Conservation (phyloP, 768 basidiomycete genomes). For the Mycena vitilis region DNA sequence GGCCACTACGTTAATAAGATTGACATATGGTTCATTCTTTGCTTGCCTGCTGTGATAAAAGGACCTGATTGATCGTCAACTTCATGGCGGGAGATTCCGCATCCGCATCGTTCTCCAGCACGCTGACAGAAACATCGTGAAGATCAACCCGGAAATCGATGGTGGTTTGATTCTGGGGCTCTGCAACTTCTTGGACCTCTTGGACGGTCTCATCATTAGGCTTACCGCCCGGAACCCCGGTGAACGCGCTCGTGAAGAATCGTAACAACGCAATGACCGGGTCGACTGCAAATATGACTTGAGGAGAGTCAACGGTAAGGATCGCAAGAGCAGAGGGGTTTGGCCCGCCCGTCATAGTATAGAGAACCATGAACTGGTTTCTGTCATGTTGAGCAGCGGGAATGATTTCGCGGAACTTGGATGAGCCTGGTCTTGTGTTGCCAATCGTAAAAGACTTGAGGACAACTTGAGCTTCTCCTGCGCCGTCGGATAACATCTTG, state of each 20-base stretch:
- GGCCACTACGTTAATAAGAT: constrained; percentile 7
- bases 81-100: constrained; percentile 87
- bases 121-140: constrained; percentile 87
- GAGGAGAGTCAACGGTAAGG: constrained; percentile 91
- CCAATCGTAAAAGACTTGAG: constrained; percentile 93
- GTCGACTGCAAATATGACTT: constrained; percentile 91
- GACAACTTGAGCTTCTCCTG: constrained; percentile 88
- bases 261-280: constrained; percentile 90
- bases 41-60: constrained; percentile 91
- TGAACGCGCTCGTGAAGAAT: constrained; percentile 78
- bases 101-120: constrained; percentile 88
- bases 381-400: constrained; percentile 89
- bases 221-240: constrained; percentile 29
- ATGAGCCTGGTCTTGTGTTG: constrained; percentile 84
- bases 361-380: constrained; percentile 95
- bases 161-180: constrained; percentile 35
- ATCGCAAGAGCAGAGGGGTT: constrained; percentile 75
- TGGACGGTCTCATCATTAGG: constrained; percentile 24
- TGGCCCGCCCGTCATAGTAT: constrained; percentile 76
- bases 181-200: constrained; percentile 32
- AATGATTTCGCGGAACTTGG: constrained; percentile 94
- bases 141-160: constrained; percentile 86
- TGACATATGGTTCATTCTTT: not conserved
- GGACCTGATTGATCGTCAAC: constrained; percentile 83
- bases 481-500: constrained; percentile 85